Percentiles rank a stretch among this genome's conserved stretches.
Conservation (phyloP, 192 early-diverging fungal genomes). For the Coemansia sp. region DNA sequence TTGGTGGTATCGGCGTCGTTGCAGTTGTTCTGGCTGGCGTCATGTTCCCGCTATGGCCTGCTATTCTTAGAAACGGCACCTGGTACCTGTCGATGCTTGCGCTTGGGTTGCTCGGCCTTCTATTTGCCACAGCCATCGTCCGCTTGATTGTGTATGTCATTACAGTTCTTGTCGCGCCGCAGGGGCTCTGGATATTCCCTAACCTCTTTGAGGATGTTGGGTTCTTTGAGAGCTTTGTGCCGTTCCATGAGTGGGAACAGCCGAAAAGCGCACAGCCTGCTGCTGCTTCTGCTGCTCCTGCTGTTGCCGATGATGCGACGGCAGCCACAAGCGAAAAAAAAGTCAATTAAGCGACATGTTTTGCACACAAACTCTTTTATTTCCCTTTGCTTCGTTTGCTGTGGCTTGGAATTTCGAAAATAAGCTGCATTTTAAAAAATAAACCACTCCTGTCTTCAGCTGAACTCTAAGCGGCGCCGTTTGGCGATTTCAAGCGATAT, state of each 20-base stretch:
- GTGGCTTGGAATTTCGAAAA: no score
- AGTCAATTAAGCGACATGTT: not conserved
- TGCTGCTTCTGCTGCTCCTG: constrained; percentile 11
- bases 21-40: constrained; percentile 84
- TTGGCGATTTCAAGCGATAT: constrained; percentile 9
- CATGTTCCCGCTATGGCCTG: constrained; percentile 97
- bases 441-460: not conserved
- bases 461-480: constrained; percentile 35
- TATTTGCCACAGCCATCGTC: constrained; percentile 84
- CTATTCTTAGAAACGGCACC: constrained; percentile 73
- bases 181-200: constrained; percentile 95
- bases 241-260: constrained; percentile 82
- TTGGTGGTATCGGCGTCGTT: constrained; percentile 79
- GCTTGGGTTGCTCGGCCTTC: constrained; percentile 81
- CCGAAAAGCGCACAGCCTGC: constrained; percentile 53
- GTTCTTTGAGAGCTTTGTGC: constrained; percentile 90
- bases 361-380: no score
- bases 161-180: constrained; percentile 66
- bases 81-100: constrained; percentile 87
- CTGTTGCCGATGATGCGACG: constrained; percentile 7
- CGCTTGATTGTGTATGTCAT: constrained; percentile 84
- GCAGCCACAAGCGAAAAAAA: constrained; percentile 6
- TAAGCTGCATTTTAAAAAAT: no score
- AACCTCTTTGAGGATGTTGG: constrained; percentile 96
- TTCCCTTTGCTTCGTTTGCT: no score